Conservation (phyloP, 495 filamentous ascomycete species). For the Neurospora discreta region DNA sequence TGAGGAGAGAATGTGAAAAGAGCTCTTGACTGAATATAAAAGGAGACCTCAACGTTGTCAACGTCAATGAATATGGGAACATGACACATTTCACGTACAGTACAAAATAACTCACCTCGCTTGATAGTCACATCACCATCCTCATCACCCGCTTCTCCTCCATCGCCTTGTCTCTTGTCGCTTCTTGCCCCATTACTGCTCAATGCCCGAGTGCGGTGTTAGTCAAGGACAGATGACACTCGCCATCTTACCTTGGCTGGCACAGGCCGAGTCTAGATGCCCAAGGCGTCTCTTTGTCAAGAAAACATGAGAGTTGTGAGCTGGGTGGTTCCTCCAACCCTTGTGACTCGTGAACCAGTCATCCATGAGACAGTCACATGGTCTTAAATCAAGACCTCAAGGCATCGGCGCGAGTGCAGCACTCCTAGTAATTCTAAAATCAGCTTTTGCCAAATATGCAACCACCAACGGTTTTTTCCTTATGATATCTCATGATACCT, state of each 20-base stretch:
- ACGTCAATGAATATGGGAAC: not conserved
- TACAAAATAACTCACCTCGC: not conserved
- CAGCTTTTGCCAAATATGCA: not conserved
- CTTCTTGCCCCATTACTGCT: not conserved
- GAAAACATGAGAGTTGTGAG: not conserved
- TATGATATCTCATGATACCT: not conserved
- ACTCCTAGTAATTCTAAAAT: not conserved
- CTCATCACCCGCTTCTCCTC: not conserved
- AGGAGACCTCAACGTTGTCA: not conserved
- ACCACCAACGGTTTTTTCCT: not conserved
- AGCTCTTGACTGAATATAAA: not conserved
- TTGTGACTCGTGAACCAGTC: not conserved
- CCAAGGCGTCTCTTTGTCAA: not conserved
- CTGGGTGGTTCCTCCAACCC: not conserved
- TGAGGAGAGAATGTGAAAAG: not conserved
- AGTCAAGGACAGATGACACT: not conserved
- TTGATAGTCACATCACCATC: not conserved
- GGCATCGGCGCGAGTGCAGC: not conserved
- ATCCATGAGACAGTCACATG: not conserved
- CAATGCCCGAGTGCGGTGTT: constrained; percentile 6
- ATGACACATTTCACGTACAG: too few relatives aligned
- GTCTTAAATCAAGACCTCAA: not conserved
- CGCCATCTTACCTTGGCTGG: not conserved
- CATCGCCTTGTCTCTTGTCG: not conserved
- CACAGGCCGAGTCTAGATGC: not conserved